phyloP scores from a whole-genome alignment of 192 early-diverging fungal genomes.

The Bifiguratus adelaidae region DNA sequence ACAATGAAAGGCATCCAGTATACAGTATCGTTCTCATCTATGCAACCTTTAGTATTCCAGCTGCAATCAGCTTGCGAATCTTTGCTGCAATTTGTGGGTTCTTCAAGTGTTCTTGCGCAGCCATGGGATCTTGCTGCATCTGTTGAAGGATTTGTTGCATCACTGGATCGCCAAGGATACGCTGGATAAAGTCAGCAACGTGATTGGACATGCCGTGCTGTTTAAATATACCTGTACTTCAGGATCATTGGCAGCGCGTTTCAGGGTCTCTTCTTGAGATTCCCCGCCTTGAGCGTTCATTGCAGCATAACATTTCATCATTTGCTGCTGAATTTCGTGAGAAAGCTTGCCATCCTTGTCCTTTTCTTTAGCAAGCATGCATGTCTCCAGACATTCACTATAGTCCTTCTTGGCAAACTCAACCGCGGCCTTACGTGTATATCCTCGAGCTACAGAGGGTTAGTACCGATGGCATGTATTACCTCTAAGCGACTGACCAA shows the following conservation, averaged over 20 bases:
- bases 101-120: slow-evolving; percentile 91
- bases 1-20: too few relatives aligned
- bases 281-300: slow-evolving; percentile 50
- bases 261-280: slow-evolving; percentile 66
- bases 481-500: slow-evolving; percentile 28
- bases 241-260: slow-evolving; percentile 84
- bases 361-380: slow-evolving; percentile 61
- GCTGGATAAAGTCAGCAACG: slow-evolving; percentile 16
- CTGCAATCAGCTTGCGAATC: slow-evolving; percentile 85
- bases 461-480: background rate
- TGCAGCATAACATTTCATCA: slow-evolving; percentile 70
- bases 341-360: slow-evolving; percentile 79
- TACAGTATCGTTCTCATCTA: slow-evolving; percentile 35
- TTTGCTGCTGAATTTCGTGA: slow-evolving; percentile 76
- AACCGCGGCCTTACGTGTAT: slow-evolving; percentile 91
- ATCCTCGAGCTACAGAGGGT: slow-evolving; percentile 60
- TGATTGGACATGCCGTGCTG: background rate
- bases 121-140: slow-evolving; percentile 92
- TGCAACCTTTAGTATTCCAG: slow-evolving; percentile 71
- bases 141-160: slow-evolving; percentile 97
- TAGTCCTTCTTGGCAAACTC: slow-evolving; percentile 86
- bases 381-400: slow-evolving; percentile 69
- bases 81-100: slow-evolving; percentile 91
- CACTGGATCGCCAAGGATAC: slow-evolving; percentile 82
- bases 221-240: slow-evolving; percentile 50